Evolutionary conservation across 2,329 filamentous ascomycete species (phyloP).

Genomic region (Fusarium subglutinans): DNA sequence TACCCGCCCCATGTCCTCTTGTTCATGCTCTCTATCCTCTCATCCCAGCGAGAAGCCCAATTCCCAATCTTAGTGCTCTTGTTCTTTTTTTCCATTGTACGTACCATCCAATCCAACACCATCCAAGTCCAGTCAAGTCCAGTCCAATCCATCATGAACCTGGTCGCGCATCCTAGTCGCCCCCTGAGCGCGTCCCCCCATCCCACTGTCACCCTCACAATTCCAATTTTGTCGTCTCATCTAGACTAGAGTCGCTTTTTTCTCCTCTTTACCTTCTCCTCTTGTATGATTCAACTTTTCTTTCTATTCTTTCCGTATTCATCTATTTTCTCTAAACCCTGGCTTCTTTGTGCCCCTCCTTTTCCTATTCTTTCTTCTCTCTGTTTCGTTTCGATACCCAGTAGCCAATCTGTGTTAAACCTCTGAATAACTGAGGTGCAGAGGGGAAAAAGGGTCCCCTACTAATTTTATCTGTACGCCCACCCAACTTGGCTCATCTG

Average conservation of each 20-base stretch:
- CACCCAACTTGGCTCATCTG: slow-evolving; percentile 25
- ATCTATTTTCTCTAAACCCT: slow-evolving; percentile 18
- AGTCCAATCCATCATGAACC: slow-evolving; percentile 26
- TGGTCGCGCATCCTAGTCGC: slow-evolving; percentile 37
- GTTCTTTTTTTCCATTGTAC: slow-evolving; percentile 9
- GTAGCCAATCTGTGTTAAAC: slow-evolving; percentile 2
- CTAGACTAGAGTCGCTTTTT: slow-evolving; percentile 12
- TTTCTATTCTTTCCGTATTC: slow-evolving; percentile 23
- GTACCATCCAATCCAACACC: slow-evolving; percentile 6
- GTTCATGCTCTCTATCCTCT: slow-evolving; percentile 29
- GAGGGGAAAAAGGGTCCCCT: slow-evolving; percentile 34
- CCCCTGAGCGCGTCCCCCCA: slow-evolving; percentile 33
- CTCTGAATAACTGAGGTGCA: slow-evolving; percentile 17
- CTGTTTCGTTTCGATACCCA: slow-evolving; percentile 36
- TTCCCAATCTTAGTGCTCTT: slow-evolving; percentile 36
- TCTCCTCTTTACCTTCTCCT: slow-evolving; percentile 25
- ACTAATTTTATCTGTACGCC: slow-evolving; percentile 35
- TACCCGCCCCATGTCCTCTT: slow-evolving; percentile 23
- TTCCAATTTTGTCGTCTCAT: slow-evolving; percentile 30
- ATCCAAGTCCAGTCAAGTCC: not conserved
- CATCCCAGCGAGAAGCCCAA: slow-evolving; percentile 28
- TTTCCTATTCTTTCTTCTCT: slow-evolving; percentile 2
- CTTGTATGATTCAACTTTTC: slow-evolving; percentile 24
- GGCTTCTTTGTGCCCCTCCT: slow-evolving; percentile 15
- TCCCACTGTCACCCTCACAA: slow-evolving; percentile 35